Conservation (phyloP, 179 eudicot species). For the Camellia oleifera region DNA sequence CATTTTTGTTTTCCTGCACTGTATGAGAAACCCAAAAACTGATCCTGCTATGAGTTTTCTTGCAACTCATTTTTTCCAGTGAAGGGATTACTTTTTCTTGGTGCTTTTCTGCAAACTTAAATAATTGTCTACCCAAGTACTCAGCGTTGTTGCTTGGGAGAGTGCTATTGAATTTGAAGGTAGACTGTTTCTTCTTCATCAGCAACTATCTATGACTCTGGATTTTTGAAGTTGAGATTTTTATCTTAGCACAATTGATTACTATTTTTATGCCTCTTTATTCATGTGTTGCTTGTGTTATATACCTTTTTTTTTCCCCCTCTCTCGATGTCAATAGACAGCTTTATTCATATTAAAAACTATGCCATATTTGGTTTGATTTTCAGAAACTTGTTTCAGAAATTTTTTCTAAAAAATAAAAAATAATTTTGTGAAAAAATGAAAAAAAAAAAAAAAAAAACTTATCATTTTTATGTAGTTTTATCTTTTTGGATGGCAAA, state of each 20-base stretch:
- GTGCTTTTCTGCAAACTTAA: conserved; percentile 2
- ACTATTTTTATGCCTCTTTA: neutral
- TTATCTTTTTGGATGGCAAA: too few relatives aligned
- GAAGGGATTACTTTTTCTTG: neutral
- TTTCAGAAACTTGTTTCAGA: too few relatives aligned
- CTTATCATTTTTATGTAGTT: too few relatives aligned
- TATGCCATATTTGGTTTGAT: too few relatives aligned
- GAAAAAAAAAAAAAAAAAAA: too few relatives aligned
- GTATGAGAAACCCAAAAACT: neutral
- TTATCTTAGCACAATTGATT: neutral
- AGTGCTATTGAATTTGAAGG: conserved; percentile 8
- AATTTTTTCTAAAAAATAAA: too few relatives aligned
- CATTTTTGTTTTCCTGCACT: neutral
- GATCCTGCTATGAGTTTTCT: neutral
- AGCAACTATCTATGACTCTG: neutral
- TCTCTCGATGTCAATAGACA: neutral
- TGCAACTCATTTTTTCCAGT: neutral
- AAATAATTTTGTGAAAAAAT: too few relatives aligned
- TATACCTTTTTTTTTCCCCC: too few relatives aligned
- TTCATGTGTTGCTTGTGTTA: neutral
- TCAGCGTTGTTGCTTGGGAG: neutral
- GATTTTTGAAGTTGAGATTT: neutral
- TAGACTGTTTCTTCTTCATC: conserved; percentile 11
- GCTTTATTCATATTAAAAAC: neutral
- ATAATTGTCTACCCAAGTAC: conserved; percentile 1